phyloP scores from a whole-genome alignment of 1,139 yeast species.

The Yamadazyma triangularis region DNA sequence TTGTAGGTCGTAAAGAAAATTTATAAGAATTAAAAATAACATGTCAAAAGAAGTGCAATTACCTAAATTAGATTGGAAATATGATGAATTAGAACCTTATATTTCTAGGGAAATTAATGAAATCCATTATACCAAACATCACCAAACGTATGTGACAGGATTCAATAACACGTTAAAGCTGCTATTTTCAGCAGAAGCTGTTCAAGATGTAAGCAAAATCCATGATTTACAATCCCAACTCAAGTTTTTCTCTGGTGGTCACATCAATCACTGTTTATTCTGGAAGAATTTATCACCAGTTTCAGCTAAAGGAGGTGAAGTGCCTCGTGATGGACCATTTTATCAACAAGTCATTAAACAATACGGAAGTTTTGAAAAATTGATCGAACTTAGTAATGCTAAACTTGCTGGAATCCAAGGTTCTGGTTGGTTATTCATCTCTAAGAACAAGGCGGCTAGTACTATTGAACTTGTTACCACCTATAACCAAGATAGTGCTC shows the following conservation, averaged over 20 bases:
- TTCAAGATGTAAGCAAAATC: slow-evolving; percentile 62
- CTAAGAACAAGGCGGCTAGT: slow-evolving; percentile 76
- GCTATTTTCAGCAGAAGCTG: slow-evolving; percentile 63
- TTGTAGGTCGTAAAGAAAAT: background rate
- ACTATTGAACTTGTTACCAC: slow-evolving; percentile 82
- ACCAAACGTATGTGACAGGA: slow-evolving; percentile 90
- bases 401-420: slow-evolving; percentile 94
- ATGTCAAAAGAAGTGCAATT: slow-evolving; percentile 43
- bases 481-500: slow-evolving; percentile 86
- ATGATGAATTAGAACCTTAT: slow-evolving; percentile 84
- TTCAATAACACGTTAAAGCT: slow-evolving; percentile 81
- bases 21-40: background rate
- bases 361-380: slow-evolving; percentile 74
- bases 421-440: slow-evolving; percentile 97
- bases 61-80: slow-evolving; percentile 87
- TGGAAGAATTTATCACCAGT: slow-evolving; percentile 91
- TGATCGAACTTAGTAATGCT: slow-evolving; percentile 64
- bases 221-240: slow-evolving; percentile 74
- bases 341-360: slow-evolving; percentile 60
- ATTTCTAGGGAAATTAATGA: slow-evolving; percentile 90
- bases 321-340: slow-evolving; percentile 60
- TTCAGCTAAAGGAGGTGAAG: slow-evolving; percentile 77
- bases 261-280: slow-evolving; percentile 78
- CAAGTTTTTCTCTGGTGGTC: slow-evolving; percentile 96
- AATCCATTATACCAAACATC: slow-evolving; percentile 88